phyloP scores from a whole-genome alignment of 768 basidiomycete genomes.

The Scleroderma citrinum region DNA sequence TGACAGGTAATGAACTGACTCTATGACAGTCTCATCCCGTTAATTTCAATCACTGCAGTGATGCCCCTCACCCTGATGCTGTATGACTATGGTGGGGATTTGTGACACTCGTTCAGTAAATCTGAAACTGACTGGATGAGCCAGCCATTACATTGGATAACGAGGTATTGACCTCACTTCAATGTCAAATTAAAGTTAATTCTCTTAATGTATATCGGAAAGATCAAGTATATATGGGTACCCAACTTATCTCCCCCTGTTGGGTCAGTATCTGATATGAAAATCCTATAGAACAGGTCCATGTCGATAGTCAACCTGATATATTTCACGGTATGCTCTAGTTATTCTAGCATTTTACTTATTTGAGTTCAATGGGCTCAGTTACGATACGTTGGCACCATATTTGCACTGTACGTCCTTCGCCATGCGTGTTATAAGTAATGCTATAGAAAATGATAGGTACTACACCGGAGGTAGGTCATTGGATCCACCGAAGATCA shows the following conservation, averaged over 20 bases:
- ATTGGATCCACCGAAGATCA: too few species aligned
- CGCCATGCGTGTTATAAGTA: too few species aligned
- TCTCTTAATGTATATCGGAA: neutral
- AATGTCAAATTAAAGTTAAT: too few species aligned
- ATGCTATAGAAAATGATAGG: neutral
- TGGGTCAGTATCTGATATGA: neutral
- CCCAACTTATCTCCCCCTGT: neutral
- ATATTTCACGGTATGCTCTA: neutral
- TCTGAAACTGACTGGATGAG: neutral
- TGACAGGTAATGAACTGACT: too few species aligned
- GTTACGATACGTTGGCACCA: neutral
- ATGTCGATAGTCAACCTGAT: neutral
- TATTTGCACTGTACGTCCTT: neutral
- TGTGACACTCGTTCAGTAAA: neutral
- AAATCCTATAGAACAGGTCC: neutral
- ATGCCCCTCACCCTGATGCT: neutral
- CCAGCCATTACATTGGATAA: neutral
- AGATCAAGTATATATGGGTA: neutral
- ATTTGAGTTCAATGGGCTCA: neutral
- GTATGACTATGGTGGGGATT: neutral
- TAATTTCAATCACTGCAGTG: neutral
- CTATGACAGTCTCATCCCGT: neutral
- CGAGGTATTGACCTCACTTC: neutral
- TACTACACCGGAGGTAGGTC: too few species aligned
- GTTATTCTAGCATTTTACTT: neutral